A percentile compares a stretch with the other conserved stretches of the same genome.
Evolutionary conservation across 306 rosid genomes (phyloP).

Genomic region (Sindora glabra): DNA sequence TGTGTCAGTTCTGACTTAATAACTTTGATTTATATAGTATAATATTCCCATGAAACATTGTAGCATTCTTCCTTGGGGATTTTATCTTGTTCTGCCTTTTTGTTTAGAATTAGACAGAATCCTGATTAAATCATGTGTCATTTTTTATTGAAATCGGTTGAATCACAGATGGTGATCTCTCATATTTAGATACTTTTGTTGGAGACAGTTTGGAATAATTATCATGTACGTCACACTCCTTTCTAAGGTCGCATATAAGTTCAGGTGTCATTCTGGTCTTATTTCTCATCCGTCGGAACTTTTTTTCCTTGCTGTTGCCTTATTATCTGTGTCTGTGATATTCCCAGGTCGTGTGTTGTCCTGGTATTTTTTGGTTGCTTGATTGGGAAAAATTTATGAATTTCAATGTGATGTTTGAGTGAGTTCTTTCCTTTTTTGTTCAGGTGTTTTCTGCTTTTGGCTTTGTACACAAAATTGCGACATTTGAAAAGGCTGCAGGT

Average conservation of each 20-base stretch:
- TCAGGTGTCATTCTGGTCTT: conserved; percentile 94
- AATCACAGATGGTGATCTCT: conserved; percentile 62
- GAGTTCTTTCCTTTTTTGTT: conserved; percentile 11
- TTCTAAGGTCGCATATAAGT: conserved; percentile 71
- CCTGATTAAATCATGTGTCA: conserved; percentile 30
- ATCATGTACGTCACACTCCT: conserved; percentile 68
- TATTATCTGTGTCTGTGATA: conserved; percentile 23
- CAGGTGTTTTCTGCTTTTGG: conserved; percentile 94
- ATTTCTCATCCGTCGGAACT: conserved; percentile 43
- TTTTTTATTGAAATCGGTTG: conserved; percentile 46
- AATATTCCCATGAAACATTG: background rate
- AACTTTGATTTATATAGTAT: background rate
- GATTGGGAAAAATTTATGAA: background rate
- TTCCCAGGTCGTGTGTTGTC: conserved; percentile 9
- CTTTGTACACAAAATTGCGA: conserved; percentile 85
- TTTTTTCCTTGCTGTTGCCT: conserved; percentile 23
- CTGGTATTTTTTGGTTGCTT: background rate
- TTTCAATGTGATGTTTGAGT: conserved; percentile 6
- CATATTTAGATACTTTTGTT: conserved; percentile 71
- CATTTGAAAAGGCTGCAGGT: conserved; percentile 92
- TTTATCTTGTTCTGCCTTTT: conserved; percentile 1
- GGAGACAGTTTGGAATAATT: conserved; percentile 89
- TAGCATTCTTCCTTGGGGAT: background rate
- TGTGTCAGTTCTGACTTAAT: too few relatives aligned
- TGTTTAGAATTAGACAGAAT: conserved; percentile 29